A percentile compares a stretch with the other conserved stretches of the same genome.
phyloP scores from a whole-genome alignment of 352 stramenopile genomes.

The Globisporangium lucens region DNA sequence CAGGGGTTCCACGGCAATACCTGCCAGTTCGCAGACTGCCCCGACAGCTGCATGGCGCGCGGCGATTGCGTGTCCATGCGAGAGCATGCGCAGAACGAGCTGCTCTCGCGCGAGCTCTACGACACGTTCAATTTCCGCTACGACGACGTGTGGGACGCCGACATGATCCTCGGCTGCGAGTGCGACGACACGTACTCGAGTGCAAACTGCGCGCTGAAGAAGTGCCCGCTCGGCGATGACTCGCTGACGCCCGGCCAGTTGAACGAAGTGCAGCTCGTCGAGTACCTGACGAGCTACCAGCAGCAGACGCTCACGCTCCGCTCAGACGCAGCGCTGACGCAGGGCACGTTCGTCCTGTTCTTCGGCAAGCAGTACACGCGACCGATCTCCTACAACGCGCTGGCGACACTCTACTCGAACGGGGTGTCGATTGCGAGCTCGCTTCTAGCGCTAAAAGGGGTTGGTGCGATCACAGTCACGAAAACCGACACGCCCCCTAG shows the following conservation, averaged over 20 bases:
- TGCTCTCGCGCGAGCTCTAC: slow-evolving; percentile 52
- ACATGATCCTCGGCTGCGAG: slow-evolving; percentile 71
- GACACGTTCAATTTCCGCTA: slow-evolving; percentile 40
- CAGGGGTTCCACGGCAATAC: slow-evolving; percentile 69
- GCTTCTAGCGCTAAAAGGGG: slow-evolving; percentile 36
- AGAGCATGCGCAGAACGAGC: slow-evolving; percentile 45
- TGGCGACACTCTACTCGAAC: slow-evolving; percentile 40
- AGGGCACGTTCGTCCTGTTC: slow-evolving; percentile 54
- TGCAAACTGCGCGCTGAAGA: slow-evolving; percentile 53
- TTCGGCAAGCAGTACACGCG: slow-evolving; percentile 67
- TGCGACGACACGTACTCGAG: slow-evolving; percentile 66
- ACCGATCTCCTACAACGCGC: slow-evolving; percentile 54
- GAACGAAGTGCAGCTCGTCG: slow-evolving; percentile 63
- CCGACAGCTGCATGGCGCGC: slow-evolving; percentile 40
- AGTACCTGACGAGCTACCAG: slow-evolving; percentile 57
- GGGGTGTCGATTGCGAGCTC: slow-evolving; percentile 48
- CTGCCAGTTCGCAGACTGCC: slow-evolving; percentile 58
- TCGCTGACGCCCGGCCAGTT: slow-evolving; percentile 51
- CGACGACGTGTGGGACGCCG: slow-evolving; percentile 63
- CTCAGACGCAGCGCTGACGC: slow-evolving; percentile 39
- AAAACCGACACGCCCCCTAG: slow-evolving; percentile 26
- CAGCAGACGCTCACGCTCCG: slow-evolving; percentile 51
- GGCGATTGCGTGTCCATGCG: slow-evolving; percentile 76
- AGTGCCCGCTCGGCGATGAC: slow-evolving; percentile 67
- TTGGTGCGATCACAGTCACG: slow-evolving; percentile 37